These are phyloP conservation scores for Daedaleopsis nitida DNA, from an alignment of 768 basidiomycete species.

Conservation along the genomic window DNA sequence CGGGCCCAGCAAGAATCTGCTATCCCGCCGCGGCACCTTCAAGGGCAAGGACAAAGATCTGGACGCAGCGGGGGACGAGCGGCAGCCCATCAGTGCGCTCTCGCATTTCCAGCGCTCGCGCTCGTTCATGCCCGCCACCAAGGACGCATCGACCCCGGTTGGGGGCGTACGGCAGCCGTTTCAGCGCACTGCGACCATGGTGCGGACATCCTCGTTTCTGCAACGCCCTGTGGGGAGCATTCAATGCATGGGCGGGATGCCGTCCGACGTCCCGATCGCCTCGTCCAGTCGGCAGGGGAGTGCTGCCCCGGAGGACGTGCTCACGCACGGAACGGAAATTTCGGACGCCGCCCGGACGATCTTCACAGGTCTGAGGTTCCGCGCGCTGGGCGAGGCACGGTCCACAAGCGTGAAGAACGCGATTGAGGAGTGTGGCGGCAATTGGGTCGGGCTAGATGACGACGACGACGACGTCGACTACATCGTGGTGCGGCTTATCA, in stretches of 20 bases:
- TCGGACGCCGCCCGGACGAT: conserved; percentile 32
- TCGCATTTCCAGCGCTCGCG: conserved; percentile 63
- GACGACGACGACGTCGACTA: conserved; percentile 59
- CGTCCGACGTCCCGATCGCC: conserved; percentile 14
- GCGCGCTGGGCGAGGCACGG: conserved; percentile 69
- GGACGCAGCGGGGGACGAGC: neutral
- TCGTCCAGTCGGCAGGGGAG: conserved; percentile 8
- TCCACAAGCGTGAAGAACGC: conserved; percentile 56
- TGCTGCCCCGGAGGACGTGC: conserved; percentile 1
- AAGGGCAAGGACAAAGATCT: neutral
- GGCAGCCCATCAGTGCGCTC: conserved; percentile 42
- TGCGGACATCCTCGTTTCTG: conserved; percentile 7
- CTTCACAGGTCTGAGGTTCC: conserved; percentile 60
- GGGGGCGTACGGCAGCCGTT: conserved; percentile 16
- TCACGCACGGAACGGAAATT: neutral
- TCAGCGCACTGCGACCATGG: conserved; percentile 9
- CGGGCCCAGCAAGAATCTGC: neutral
- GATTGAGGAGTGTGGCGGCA: conserved; percentile 61
- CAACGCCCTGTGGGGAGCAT: conserved; percentile 15
- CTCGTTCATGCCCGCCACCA: conserved; percentile 54
- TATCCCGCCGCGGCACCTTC: conserved; percentile 2
- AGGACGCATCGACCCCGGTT: conserved; percentile 35
- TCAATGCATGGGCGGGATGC: conserved; percentile 8
- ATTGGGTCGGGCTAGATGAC: conserved; percentile 39
- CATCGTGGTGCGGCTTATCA: conserved; percentile 72